A percentile compares a stretch with the other conserved stretches of the same genome.
Evolutionary conservation across 345 rosid genomes (phyloP).

Genomic region (Clarkia xantiana): DNA sequence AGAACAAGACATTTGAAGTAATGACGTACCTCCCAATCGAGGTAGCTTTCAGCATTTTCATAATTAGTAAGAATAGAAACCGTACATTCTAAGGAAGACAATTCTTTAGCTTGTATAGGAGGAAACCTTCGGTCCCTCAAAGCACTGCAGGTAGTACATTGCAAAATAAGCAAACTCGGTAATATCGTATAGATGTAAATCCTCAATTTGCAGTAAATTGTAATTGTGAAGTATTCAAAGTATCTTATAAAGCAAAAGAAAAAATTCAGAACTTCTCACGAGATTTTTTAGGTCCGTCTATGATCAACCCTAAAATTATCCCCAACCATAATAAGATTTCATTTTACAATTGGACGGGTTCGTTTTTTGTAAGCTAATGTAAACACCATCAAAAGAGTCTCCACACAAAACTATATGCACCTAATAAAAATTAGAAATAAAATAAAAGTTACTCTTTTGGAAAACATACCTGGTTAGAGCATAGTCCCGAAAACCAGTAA

Average conservation of each 20-base stretch:
- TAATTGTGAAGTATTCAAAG: too few species aligned
- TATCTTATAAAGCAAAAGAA: neutral
- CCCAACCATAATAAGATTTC: too few species aligned
- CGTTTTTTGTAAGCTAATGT: too few species aligned
- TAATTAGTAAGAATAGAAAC: slow-evolving; percentile 76
- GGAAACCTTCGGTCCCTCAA: slow-evolving; percentile 93
- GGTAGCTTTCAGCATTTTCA: slow-evolving; percentile 65
- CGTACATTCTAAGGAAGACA: slow-evolving; percentile 83
- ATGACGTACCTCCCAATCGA: slow-evolving; percentile 87
- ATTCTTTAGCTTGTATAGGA: slow-evolving; percentile 81
- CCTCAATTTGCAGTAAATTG: too few species aligned
- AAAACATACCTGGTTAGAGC: slow-evolving; percentile 74
- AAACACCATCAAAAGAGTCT: too few species aligned
- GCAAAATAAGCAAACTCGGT: neutral
- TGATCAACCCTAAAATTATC: too few species aligned
- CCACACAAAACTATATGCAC: too few species aligned
- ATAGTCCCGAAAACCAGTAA: slow-evolving; percentile 79
- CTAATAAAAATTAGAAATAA: too few species aligned
- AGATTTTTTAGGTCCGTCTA: too few species aligned
- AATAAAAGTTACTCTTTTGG: too few species aligned
- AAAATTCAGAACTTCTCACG: neutral
- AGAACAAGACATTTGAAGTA: neutral
- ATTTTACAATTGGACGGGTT: too few species aligned
- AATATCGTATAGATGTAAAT: neutral
- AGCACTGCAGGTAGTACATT: slow-evolving; percentile 48